Evolutionary conservation across 805 yeast genomes (phyloP).

Genomic region (Starmerella ratchasimensis): DNA sequence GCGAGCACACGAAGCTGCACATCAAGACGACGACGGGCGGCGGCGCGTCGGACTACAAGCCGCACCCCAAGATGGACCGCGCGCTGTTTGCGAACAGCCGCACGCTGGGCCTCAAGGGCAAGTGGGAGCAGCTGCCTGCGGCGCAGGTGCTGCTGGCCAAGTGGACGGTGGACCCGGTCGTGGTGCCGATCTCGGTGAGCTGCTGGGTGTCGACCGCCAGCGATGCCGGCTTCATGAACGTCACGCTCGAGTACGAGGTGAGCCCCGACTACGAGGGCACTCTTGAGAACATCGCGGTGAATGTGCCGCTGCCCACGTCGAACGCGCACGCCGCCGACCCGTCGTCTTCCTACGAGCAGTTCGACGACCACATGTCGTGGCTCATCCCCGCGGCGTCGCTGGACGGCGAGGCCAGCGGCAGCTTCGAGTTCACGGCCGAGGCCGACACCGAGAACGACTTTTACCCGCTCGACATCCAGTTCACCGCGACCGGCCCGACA

Average conservation of each 20-base stretch:
- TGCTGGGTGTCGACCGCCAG: constrained; percentile 62
- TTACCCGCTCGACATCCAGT: constrained; percentile 74
- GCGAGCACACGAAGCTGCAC: constrained; percentile 53
- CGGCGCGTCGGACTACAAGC: constrained; percentile 59
- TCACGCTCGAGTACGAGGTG: constrained; percentile 82
- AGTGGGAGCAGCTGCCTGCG: constrained; percentile 70
- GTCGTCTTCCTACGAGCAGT: constrained; percentile 28
- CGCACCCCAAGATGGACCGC: constrained; percentile 93
- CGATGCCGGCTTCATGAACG: constrained; percentile 47
- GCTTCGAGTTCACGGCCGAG: constrained; percentile 66
- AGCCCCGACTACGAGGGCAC: constrained; percentile 34
- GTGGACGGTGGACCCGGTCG: constrained; percentile 58
- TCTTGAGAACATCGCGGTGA: constrained; percentile 40
- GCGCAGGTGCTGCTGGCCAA: constrained; percentile 85
- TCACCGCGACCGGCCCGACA: constrained; percentile 34
- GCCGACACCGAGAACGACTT: constrained; percentile 66
- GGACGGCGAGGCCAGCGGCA: constrained; percentile 41
- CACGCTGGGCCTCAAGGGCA: constrained; percentile 62
- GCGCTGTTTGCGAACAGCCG: constrained; percentile 43
- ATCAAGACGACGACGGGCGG: constrained; percentile 42
- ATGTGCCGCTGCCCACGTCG: constrained; percentile 55
- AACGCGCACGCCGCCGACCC: constrained; percentile 37
- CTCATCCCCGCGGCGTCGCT: constrained; percentile 39
- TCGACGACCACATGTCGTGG: constrained; percentile 64
- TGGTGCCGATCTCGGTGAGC: constrained; percentile 59